phyloP scores from a whole-genome alignment of 148 eudicot genomes.

The Mesembryanthemum crystallinum region DNA sequence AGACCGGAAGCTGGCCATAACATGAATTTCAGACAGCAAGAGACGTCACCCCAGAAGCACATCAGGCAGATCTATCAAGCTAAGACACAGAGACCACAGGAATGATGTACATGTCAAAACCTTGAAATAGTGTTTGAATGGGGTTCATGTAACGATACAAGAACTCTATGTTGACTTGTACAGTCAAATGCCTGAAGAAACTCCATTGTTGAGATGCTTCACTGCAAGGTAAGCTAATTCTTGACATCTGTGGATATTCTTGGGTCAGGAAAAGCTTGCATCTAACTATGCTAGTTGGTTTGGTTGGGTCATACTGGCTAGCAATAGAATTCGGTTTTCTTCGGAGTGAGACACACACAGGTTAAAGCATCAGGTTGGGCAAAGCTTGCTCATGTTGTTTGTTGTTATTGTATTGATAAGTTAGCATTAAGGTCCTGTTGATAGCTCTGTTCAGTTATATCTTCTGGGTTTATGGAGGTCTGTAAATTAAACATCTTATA shows the following conservation, averaged over 20 bases:
- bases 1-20: conserved; percentile 35
- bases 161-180: conserved; percentile 17
- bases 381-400: neutral
- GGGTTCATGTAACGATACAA: neutral
- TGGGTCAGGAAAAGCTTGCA: conserved; percentile 6
- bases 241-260: neutral
- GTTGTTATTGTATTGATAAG: neutral
- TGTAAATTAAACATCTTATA: conserved; percentile 16
- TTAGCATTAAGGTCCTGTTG: conserved; percentile 3
- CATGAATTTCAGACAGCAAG: conserved; percentile 31
- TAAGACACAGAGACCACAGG: conserved; percentile 35
- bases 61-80: conserved; percentile 51
- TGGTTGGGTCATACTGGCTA: neutral
- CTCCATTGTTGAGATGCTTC: conserved; percentile 1
- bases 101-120: conserved; percentile 8
- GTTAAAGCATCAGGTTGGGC: neutral
- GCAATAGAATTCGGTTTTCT: neutral
- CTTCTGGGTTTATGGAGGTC: neutral
- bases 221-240: neutral
- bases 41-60: conserved; percentile 40
- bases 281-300: neutral
- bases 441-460: neutral
- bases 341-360: neutral
- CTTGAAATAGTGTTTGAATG: neutral
- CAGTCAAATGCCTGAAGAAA: conserved; percentile 6